Percentiles rank a stretch among this genome's conserved stretches.
Conservation (phyloP, 345 rosid genomes). For the Linum tenue region DNA sequence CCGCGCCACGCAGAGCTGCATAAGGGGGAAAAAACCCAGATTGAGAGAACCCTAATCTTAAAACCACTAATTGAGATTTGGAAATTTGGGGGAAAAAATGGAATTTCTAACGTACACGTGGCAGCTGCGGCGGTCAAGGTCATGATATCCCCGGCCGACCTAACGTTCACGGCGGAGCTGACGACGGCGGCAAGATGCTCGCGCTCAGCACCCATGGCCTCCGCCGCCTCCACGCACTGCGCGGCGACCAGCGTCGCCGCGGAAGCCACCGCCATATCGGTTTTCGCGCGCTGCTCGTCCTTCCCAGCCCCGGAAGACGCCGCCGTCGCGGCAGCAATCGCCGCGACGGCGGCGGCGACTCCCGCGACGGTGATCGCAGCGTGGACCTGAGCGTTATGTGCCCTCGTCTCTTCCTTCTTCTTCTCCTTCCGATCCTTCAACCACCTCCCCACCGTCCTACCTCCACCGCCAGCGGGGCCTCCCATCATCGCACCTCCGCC, state of each 20-base stretch:
- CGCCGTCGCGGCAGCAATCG: slow-evolving; percentile 72
- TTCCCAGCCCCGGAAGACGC: slow-evolving; percentile 51
- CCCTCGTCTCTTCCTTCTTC: slow-evolving; percentile 74
- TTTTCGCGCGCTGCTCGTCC: slow-evolving; percentile 71
- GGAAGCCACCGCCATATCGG: slow-evolving; percentile 78
- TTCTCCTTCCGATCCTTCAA: slow-evolving; percentile 73
- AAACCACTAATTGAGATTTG: background rate
- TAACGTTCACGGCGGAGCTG: slow-evolving; percentile 79
- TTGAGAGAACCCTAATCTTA: background rate
- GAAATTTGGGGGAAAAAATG: background rate
- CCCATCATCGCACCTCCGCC: slow-evolving; percentile 10
- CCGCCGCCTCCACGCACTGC: slow-evolving; percentile 83
- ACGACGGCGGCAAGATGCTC: slow-evolving; percentile 64
- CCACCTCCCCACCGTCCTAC: slow-evolving; percentile 85
- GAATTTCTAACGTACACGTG: slow-evolving; percentile 36
- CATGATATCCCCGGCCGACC: slow-evolving; percentile 78
- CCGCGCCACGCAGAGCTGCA: slow-evolving; percentile 80
- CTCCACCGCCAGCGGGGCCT: slow-evolving; percentile 27
- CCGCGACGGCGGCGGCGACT: slow-evolving; percentile 81
- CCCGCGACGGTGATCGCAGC: slow-evolving; percentile 74
- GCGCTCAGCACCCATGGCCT: slow-evolving; percentile 84
- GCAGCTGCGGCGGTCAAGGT: slow-evolving; percentile 88
- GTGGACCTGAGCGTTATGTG: slow-evolving; percentile 77
- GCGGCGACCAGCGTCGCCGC: slow-evolving; percentile 87
- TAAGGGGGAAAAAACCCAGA: background rate